Conservation (phyloP, 306 rosid genomes). For the Malus sieversii region DNA sequence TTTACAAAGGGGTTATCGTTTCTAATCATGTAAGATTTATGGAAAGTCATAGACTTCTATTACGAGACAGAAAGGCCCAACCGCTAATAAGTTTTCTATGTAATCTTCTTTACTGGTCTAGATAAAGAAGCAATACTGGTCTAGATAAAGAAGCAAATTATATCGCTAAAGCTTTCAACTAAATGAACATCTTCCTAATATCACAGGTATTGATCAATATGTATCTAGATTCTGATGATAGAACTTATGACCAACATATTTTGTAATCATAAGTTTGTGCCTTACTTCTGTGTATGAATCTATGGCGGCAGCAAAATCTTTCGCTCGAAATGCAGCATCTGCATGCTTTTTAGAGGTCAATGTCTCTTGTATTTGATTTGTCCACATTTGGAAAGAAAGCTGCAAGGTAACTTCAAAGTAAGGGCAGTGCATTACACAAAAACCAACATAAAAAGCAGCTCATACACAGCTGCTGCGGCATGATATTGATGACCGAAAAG, state of each 20-base stretch:
- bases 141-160: not conserved
- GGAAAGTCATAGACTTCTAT: not conserved
- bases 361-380: constrained; percentile 91
- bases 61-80: not conserved
- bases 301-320: constrained; percentile 61
- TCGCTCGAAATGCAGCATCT: constrained; percentile 79
- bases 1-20: not conserved
- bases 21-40: not conserved
- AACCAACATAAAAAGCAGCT: not conserved
- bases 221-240: constrained; percentile 4
- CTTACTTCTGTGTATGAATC: constrained; percentile 83
- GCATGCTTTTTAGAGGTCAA: constrained; percentile 86
- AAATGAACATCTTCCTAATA: not conserved
- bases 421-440: not conserved
- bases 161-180: not conserved
- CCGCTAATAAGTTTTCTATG: too few species aligned
- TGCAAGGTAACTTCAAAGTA: constrained; percentile 29
- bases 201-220: constrained; percentile 6
- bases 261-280: constrained; percentile 5
- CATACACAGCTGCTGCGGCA: not conserved
- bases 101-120: too few species aligned
- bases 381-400: constrained; percentile 99
- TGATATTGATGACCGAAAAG: not conserved
- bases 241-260: not conserved
- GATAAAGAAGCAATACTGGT: not conserved